phyloP scores from a whole-genome alignment of 345 rosid genomes.

The Dovyalis caffra region DNA sequence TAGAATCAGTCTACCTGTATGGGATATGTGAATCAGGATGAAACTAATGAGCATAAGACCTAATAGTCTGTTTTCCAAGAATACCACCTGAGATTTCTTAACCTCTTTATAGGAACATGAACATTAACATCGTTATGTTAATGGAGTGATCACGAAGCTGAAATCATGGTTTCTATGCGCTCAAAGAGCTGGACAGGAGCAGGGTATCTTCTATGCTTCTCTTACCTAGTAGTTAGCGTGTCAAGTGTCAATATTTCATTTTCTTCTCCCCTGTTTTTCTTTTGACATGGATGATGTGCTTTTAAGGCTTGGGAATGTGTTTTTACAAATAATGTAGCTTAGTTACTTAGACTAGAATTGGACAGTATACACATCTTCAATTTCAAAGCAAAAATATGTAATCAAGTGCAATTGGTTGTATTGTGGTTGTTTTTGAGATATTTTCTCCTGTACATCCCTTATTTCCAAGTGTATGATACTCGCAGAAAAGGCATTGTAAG shows the following conservation, averaged over 20 bases:
- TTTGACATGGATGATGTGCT: not conserved
- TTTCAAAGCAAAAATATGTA: not conserved
- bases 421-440: not conserved
- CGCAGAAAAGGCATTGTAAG: not conserved
- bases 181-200: not conserved
- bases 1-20: too few relatives aligned
- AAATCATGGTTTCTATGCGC: not conserved
- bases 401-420: not conserved
- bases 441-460: not conserved
- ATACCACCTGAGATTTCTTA: not conserved
- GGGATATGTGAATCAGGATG: too few relatives aligned
- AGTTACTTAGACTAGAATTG: slow-evolving; percentile 2
- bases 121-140: not conserved
- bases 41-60: too few relatives aligned
- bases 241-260: not conserved
- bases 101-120: not conserved
- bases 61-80: not conserved
- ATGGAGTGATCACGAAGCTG: not conserved
- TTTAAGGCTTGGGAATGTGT: not conserved
- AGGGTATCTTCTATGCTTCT: not conserved
- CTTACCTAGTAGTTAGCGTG: not conserved
- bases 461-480: not conserved
- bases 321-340: slow-evolving; percentile 1
- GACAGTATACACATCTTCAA: not conserved
- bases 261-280: not conserved